Conservation (phyloP, 805 yeast species). For the Myxozyma lipomycoides region DNA sequence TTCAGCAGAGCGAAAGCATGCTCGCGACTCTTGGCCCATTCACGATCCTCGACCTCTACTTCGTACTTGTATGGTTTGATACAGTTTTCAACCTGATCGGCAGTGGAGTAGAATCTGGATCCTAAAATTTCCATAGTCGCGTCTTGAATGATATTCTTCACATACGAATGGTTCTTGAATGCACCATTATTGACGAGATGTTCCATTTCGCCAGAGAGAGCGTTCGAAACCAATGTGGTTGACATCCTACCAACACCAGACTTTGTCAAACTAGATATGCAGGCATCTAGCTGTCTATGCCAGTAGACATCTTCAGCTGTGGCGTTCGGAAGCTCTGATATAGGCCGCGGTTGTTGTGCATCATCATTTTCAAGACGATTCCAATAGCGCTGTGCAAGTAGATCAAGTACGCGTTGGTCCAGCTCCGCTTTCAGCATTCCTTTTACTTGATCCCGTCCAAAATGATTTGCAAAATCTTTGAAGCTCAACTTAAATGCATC, state of each 20-base stretch:
- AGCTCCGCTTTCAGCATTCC: slow-evolving; percentile 74
- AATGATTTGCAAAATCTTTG: slow-evolving; percentile 77
- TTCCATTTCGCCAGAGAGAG: slow-evolving; percentile 71
- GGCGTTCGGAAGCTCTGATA: slow-evolving; percentile 54
- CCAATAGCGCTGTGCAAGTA: slow-evolving; percentile 91
- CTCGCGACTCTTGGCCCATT: slow-evolving; percentile 79
- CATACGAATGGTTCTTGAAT: slow-evolving; percentile 79
- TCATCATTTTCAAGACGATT: slow-evolving; percentile 50
- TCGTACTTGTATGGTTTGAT: slow-evolving; percentile 97
- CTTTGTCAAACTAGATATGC: slow-evolving; percentile 81
- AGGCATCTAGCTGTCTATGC: slow-evolving; percentile 80
- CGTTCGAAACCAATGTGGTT: slow-evolving; percentile 75
- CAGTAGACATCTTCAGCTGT: slow-evolving; percentile 72
- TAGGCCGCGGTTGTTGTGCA: slow-evolving; percentile 39
- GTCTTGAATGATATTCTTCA: slow-evolving; percentile 72
- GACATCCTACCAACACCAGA: slow-evolving; percentile 90
- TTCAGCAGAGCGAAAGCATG: slow-evolving; percentile 68
- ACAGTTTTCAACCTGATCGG: slow-evolving; percentile 98
- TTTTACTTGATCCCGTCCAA: slow-evolving; percentile 77
- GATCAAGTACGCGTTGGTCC: slow-evolving; percentile 84
- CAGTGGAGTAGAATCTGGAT: slow-evolving; percentile 78
- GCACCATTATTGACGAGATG: slow-evolving; percentile 70
- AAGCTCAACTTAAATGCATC: slow-evolving; percentile 81
- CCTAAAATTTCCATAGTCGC: slow-evolving; percentile 79
- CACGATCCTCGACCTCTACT: slow-evolving; percentile 92